Percentiles rank a stretch among this genome's conserved stretches.
phyloP scores from a whole-genome alignment of 164 flowering plant genomes.

The Sedum album region DNA sequence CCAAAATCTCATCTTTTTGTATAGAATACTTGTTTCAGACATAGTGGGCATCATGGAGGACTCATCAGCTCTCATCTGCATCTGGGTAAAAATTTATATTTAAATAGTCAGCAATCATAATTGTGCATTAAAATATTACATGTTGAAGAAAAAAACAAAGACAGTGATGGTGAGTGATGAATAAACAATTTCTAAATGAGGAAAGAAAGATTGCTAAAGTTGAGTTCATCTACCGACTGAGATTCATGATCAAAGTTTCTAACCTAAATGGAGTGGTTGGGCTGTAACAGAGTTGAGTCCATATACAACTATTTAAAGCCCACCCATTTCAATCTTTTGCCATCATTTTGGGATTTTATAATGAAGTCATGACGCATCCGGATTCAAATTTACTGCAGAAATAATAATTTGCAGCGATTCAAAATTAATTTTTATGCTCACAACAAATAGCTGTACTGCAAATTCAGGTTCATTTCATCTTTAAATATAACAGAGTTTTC shows the following conservation, averaged over 20 bases:
- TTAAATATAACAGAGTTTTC: too few relatives aligned
- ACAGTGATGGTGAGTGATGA: neutral
- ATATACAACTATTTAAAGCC: neutral
- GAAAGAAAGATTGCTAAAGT: neutral
- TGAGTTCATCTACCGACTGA: neutral
- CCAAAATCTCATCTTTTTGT: slow-evolving; percentile 1
- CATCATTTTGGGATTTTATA: neutral
- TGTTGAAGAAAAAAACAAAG: neutral
- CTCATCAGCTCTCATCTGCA: slow-evolving; percentile 5
- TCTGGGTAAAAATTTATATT: neutral
- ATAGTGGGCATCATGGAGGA: slow-evolving; percentile 5
- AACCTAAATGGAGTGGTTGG: neutral
- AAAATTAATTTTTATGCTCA: too few relatives aligned
- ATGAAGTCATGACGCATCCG: too few relatives aligned
- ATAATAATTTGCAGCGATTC: too few relatives aligned
- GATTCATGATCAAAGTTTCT: neutral
- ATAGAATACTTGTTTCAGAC: neutral
- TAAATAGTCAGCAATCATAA: neutral
- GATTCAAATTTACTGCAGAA: too few relatives aligned
- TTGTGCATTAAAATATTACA: neutral
- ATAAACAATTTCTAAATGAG: neutral
- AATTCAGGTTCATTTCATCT: too few relatives aligned
- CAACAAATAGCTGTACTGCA: too few relatives aligned
- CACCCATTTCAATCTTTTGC: neutral
- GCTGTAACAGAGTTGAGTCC: neutral